These are phyloP conservation scores for Candida ovalis DNA, from an alignment of 805 yeast species.

Conservation along the genomic window DNA sequence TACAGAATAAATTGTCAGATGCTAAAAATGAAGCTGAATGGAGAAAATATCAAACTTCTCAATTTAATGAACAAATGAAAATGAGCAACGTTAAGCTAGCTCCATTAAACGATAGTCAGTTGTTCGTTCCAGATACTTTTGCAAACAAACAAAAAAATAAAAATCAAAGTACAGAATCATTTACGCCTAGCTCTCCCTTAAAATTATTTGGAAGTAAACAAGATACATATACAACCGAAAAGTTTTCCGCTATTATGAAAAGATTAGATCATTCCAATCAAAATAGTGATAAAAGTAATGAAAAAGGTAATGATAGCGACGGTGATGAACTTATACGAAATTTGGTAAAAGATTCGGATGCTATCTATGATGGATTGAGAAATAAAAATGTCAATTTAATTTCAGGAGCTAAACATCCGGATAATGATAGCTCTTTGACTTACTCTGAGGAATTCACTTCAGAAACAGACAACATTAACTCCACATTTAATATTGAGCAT, in stretches of 20 bases:
- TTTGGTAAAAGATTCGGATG: slow-evolving; percentile 20
- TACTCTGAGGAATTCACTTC: slow-evolving; percentile 27
- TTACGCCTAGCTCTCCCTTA: slow-evolving; percentile 28
- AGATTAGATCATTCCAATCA: slow-evolving; percentile 13
- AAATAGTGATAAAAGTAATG: slow-evolving; percentile 9
- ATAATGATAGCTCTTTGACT: slow-evolving; percentile 14
- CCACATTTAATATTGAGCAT: slow-evolving; percentile 15
- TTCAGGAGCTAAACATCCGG: not conserved
- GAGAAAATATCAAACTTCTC: slow-evolving; percentile 23
- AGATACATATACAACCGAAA: slow-evolving; percentile 30
- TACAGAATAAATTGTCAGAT: slow-evolving; percentile 12
- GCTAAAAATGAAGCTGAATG: slow-evolving; percentile 28
- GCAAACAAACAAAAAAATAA: slow-evolving; percentile 22
- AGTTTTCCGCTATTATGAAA: slow-evolving; percentile 25
- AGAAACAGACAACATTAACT: slow-evolving; percentile 25
- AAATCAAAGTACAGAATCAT: slow-evolving; percentile 19
- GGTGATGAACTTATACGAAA: slow-evolving; percentile 15
- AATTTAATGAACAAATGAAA: slow-evolving; percentile 21
- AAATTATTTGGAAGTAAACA: slow-evolving; percentile 28
- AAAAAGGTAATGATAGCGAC: slow-evolving; percentile 5
- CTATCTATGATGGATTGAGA: slow-evolving; percentile 15
- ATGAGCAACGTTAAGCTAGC: slow-evolving; percentile 16
- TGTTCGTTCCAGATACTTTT: slow-evolving; percentile 28
- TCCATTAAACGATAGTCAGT: slow-evolving; percentile 14
- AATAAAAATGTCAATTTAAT: slow-evolving; percentile 10